phyloP scores from a whole-genome alignment of 257 asterid genomes.

The Nicotiana undulata region DNA sequence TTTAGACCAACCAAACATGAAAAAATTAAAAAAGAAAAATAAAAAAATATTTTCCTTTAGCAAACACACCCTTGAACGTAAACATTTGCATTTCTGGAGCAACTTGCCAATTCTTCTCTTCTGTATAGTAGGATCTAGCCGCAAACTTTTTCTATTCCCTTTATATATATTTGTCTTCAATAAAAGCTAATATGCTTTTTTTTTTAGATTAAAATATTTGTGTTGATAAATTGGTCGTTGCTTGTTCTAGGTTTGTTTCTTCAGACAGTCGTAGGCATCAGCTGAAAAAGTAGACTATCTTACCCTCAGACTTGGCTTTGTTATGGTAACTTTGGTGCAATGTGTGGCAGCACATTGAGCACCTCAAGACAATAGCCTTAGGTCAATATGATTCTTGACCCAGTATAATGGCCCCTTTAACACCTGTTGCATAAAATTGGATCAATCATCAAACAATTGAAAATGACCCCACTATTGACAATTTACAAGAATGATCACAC shows the following conservation, averaged over 20 bases:
- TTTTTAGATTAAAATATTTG: background rate
- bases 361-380: too few species aligned
- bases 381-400: too few species aligned
- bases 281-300: constrained; percentile 17
- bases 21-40: too few species aligned
- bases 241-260: constrained; percentile 10
- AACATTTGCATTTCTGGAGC: constrained; percentile 20
- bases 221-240: background rate
- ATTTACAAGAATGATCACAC: too few species aligned
- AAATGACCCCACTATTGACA: too few species aligned
- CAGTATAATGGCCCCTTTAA: too few species aligned
- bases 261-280: constrained; percentile 15
- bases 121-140: constrained; percentile 14
- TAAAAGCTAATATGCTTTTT: background rate
- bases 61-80: too few species aligned
- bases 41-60: too few species aligned
- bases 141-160: background rate
- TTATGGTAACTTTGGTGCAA: background rate
- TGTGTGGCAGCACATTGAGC: too few species aligned
- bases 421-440: too few species aligned
- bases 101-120: constrained; percentile 16
- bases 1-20: too few species aligned
- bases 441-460: too few species aligned
- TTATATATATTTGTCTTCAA: background rate
- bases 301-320: constrained; percentile 12